Evolutionary conservation across 225 moss, liverwort and hornwort genomes (phyloP).

Genomic region (Marchantia paleacea): DNA sequence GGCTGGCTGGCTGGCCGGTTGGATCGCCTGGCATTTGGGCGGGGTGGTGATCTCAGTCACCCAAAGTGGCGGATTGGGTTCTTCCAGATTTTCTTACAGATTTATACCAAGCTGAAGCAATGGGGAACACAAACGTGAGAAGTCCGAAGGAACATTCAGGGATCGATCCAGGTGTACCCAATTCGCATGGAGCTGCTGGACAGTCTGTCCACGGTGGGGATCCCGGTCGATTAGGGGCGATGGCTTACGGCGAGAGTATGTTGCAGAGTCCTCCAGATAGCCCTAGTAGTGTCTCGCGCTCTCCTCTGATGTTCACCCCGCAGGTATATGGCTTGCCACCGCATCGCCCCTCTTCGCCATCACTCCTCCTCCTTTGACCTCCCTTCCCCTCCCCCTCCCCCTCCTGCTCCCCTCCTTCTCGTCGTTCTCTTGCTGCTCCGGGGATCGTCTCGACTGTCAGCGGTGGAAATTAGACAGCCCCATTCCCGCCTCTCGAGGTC

Average conservation of each 20-base stretch:
- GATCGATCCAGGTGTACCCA: conserved; percentile 26
- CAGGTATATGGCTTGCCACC: conserved; percentile 49
- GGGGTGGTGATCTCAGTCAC: conserved; percentile 5
- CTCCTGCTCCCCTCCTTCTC: neutral
- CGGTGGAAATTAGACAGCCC: neutral
- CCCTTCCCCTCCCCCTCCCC: too few species aligned
- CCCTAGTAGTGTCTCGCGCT: conserved; percentile 94
- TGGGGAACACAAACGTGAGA: conserved; percentile 37
- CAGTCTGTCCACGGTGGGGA: conserved; percentile 30
- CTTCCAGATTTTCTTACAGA: conserved; percentile 12
- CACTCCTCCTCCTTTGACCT: neutral
- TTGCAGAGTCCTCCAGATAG: conserved; percentile 93
- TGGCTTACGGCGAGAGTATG: conserved; percentile 68
- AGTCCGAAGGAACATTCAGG: conserved; percentile 20
- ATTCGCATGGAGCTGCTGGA: conserved; percentile 12
- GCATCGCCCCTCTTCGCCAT: neutral
- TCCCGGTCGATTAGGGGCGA: conserved; percentile 44
- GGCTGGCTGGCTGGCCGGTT: conserved; percentile 11
- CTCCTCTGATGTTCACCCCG: conserved; percentile 97
- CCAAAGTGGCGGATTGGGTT: conserved; percentile 16
- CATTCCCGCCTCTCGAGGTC: neutral
- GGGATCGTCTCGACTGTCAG: neutral
- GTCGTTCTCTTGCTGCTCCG: neutral
- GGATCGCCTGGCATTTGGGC: conserved; percentile 20
- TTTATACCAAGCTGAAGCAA: conserved; percentile 8